These are phyloP conservation scores for Ballota nigra DNA, from an alignment of 257 asterid genomes.

Conservation along the genomic window DNA sequence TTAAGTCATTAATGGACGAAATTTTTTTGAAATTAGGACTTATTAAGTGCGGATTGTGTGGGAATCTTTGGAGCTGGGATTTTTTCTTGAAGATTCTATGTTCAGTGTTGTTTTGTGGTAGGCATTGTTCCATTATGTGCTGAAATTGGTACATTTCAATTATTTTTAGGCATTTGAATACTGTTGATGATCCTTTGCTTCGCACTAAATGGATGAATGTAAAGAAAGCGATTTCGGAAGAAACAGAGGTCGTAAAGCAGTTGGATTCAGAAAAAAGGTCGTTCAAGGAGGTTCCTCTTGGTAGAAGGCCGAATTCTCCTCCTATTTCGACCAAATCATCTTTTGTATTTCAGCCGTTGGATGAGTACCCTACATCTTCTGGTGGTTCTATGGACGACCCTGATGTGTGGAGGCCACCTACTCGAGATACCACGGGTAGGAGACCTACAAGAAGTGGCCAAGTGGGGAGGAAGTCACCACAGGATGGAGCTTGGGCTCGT, in stretches of 20 bases:
- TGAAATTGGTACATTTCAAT: conserved; percentile 6
- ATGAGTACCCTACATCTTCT: conserved; percentile 89
- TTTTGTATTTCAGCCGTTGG: conserved; percentile 85
- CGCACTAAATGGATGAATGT: conserved; percentile 94
- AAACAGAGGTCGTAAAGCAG: conserved; percentile 95
- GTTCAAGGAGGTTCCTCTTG: conserved; percentile 70
- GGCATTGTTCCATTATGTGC: not conserved
- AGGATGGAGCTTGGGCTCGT: conserved; percentile 91
- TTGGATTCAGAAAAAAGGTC: conserved; percentile 89
- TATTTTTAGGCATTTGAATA: conserved; percentile 68
- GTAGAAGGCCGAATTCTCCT: conserved; percentile 84
- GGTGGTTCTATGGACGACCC: conserved; percentile 94
- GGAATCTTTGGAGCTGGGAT: not conserved
- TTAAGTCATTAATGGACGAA: not conserved
- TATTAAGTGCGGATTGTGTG: not conserved
- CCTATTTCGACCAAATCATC: conserved; percentile 88
- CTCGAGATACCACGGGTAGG: conserved; percentile 70
- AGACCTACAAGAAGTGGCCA: conserved; percentile 70
- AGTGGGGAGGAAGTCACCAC: conserved; percentile 81
- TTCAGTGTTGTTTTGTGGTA: not conserved
- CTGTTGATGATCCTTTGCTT: conserved; percentile 81
- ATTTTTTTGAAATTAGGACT: not conserved
- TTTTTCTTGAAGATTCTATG: not conserved
- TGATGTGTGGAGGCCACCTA: conserved; percentile 99
- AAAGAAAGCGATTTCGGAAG: conserved; percentile 87